A percentile compares a stretch with the other conserved stretches of the same genome.
phyloP scores from a whole-genome alignment of 2,329 filamentous ascomycete genomes.

The Venturia oleaginea region DNA sequence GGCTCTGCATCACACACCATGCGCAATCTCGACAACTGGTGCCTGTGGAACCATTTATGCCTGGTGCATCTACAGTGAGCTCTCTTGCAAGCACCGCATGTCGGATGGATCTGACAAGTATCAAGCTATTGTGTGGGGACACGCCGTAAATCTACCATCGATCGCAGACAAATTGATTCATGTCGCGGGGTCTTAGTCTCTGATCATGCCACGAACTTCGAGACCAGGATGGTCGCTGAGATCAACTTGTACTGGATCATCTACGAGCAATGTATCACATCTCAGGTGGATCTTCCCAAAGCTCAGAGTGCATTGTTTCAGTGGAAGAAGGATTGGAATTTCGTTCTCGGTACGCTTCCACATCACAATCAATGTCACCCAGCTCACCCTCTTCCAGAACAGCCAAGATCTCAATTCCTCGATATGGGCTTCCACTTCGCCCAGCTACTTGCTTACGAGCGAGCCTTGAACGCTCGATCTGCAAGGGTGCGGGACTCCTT shows the following conservation, averaged over 20 bases:
- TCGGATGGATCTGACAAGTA: neutral
- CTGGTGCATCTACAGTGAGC: slow-evolving; percentile 34
- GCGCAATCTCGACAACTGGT: slow-evolving; percentile 24
- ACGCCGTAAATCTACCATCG: slow-evolving; percentile 30
- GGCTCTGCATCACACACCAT: slow-evolving; percentile 15
- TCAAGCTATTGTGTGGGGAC: slow-evolving; percentile 36
- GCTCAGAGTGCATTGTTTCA: slow-evolving; percentile 26
- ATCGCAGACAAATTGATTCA: slow-evolving; percentile 29
- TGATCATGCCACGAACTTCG: slow-evolving; percentile 35
- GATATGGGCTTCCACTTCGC: slow-evolving; percentile 40
- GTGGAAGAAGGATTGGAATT: slow-evolving; percentile 34
- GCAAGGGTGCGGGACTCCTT: slow-evolving; percentile 28
- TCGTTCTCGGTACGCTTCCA: slow-evolving; percentile 27
- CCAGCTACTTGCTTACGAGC: slow-evolving; percentile 34
- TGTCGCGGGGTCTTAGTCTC: slow-evolving; percentile 30
- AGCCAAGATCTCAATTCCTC: slow-evolving; percentile 37
- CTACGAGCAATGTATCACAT: slow-evolving; percentile 29
- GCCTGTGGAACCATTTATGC: slow-evolving; percentile 37
- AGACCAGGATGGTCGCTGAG: slow-evolving; percentile 39
- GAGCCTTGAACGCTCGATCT: slow-evolving; percentile 28
- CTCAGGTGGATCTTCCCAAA: slow-evolving; percentile 26
- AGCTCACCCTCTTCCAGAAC: slow-evolving; percentile 21
- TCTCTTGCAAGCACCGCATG: neutral
- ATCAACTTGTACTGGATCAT: slow-evolving; percentile 38
- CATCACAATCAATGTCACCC: neutral